Evolutionary conservation across 1,139 yeast genomes (phyloP), one percentile per base, ranked within the genome.

Genomic region (Debaryomycetaceae sp.): DNA sequence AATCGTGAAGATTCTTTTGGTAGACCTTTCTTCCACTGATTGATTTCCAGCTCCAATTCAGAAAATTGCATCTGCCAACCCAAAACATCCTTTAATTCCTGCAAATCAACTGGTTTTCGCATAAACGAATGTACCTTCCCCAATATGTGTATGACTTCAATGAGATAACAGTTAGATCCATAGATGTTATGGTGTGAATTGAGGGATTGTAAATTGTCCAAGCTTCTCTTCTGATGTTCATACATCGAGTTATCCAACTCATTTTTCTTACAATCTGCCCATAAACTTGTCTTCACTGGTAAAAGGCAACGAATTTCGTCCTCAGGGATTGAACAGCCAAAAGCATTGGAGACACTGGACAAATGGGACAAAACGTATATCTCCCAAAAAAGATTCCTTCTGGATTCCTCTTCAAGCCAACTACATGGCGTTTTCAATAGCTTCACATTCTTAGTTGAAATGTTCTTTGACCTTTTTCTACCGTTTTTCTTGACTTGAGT

Each of bases 331-430:
- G 39, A 39, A 11, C 34, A 39, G 3, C 42, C 40, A 20, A 42
- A 39, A 24, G 39, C 41, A 33, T 37, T 35, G 11, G 38, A 35
- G 40, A 42, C 41, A 20, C 39, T 35, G n/a, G 34, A 35, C 24
- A 42, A 36, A 38, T 47, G 50, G 43, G 63, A 67, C 24, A 63
- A 50, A 24, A 56, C 51, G 38, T 59, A 62, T 23, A 63, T 53
- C 23, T 62, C 65, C 66, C 67, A 63, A 17, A 60, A 57, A 9
- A 63, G 43, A 24, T 60, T 50, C n/a, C 64, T 44, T 38, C 58
- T 41, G 3, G 50, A 46, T 37, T 63, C 66, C 34, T 52, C 53
- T 31, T 58, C 61, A 5, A 56, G 49, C 62, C 65, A 62, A 24
- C 47, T 45, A 17, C 51, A 31, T 5, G 45, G 43, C 11, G 34